phyloP scores from a whole-genome alignment of 129 eudicot species.

The Flaveria trinervia region DNA sequence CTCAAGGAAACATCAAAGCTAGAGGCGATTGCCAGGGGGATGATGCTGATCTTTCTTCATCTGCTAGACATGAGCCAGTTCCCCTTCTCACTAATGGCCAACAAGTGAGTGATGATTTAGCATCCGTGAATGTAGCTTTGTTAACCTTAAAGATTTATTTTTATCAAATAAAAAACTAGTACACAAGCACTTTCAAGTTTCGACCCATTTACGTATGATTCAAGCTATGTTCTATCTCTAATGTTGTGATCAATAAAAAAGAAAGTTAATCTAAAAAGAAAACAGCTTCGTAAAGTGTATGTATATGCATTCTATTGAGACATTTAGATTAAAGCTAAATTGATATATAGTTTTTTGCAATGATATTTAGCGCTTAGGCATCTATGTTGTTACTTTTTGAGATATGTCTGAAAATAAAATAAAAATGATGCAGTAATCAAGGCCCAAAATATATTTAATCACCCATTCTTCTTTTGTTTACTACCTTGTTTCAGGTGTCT shows the following conservation, averaged over 20 bases:
- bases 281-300: background rate
- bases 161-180: background rate
- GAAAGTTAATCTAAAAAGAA: background rate
- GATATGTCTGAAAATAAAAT: too few species aligned
- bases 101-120: conserved; percentile 48
- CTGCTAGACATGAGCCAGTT: conserved; percentile 80
- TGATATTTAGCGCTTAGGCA: too few species aligned
- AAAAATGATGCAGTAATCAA: background rate
- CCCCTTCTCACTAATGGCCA: conserved; percentile 83
- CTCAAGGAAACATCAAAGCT: conserved; percentile 59
- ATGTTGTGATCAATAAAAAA: background rate
- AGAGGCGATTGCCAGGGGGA: conserved; percentile 81
- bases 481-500: conserved; percentile 50
- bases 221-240: background rate
- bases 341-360: too few species aligned
- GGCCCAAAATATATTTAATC: background rate
- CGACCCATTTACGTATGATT: background rate
- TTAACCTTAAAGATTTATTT: background rate
- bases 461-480: background rate
- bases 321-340: too few species aligned
- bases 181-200: background rate
- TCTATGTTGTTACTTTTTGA: too few species aligned
- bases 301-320: background rate
- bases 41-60: conserved; percentile 73
- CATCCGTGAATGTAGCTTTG: background rate